A percentile compares a stretch with the other conserved stretches of the same genome.
phyloP scores from a whole-genome alignment of 176 grass and related monocot species.

The Oryza punctata region DNA sequence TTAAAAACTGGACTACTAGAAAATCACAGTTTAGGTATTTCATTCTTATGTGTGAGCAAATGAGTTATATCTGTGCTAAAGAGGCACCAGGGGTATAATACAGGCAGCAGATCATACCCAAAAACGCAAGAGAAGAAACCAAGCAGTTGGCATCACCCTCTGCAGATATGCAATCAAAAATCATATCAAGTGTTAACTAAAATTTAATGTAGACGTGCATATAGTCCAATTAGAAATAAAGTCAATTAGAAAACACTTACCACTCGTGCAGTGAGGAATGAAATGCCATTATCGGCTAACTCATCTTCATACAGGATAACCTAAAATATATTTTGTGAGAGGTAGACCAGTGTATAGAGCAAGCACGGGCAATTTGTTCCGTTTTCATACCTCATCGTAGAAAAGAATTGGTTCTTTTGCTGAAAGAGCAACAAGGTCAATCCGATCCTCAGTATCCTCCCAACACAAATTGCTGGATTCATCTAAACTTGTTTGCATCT shows the following conservation, averaged over 20 bases:
- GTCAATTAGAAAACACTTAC: constrained; percentile 36
- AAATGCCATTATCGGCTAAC: constrained; percentile 90
- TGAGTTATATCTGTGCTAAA: not conserved
- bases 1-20: not conserved
- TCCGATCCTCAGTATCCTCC: constrained; percentile 73
- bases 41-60: not conserved
- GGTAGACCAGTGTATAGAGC: constrained; percentile 21
- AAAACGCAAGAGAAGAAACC: constrained; percentile 86
- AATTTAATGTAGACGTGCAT: not conserved
- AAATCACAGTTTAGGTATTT: not conserved
- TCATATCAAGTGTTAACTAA: constrained; percentile 21
- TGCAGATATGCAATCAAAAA: constrained; percentile 39
- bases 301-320: constrained; percentile 98
- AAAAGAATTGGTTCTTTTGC: constrained; percentile 89
- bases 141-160: constrained; percentile 97
- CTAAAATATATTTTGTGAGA: constrained; percentile 44
- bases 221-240: constrained; percentile 17
- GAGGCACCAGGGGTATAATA: not conserved
- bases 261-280: constrained; percentile 91
- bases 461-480: constrained; percentile 51
- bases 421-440: constrained; percentile 81
- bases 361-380: constrained; percentile 14
- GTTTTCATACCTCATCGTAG: constrained; percentile 74
- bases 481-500: constrained; percentile 62
- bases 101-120: constrained; percentile 62